Base-by-base conservation (phyloP, 108 stramenopile genomes). In the Skeletonema marinoi region DNA sequence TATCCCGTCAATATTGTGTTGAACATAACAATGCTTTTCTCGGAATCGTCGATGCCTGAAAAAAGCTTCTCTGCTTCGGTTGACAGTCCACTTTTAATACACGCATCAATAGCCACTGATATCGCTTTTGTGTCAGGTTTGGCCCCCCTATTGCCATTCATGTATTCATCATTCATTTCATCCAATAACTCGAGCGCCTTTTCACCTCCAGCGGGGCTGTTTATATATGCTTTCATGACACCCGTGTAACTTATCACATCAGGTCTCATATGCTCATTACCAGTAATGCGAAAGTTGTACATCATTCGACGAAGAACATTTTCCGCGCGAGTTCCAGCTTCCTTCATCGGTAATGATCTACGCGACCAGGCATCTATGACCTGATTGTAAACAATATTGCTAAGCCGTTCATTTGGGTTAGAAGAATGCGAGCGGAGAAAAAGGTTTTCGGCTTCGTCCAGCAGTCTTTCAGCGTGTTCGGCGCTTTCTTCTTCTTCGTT, bases 341-440 rank as follows among this genome's bases (percentile, higher is more conserved):
- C 39, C 3, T 0, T 2, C 2, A 12, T 41, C 41, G 66, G 65
- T 44, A 60, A 75, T 61, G 66, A 64, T 73, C 82, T 66, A 17
- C 82, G 70, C 8, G 82, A 82, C 82, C 82, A 82, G 25, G 82
- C 82, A 73, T 82, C 82, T 31, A 82, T 82, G 1, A 82, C 73
- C 62, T 70, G 48, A 69, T 81, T 81, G 35, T 82, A 82, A 3
- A 68, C 74, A 41, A 82, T 44, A 32, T 67, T 75, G 32, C 68
- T 65, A 1, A 82, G 65, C 65, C 66, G 46, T 14, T 70, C 70
- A 25, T 75, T 75, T 19, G 70, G 62, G 65, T 82, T 58, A 25
- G 58, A 41, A n/a, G 73, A 74, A 10, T 33, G 17, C 6, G 35
- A 29, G 14, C 66, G 54, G 38, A 82, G 74, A 32, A 82, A 82